Evolutionary conservation across 768 basidiomycete species (phyloP), one percentile per base, ranked within the genome.

Genomic region (Panellus pusillus): DNA sequence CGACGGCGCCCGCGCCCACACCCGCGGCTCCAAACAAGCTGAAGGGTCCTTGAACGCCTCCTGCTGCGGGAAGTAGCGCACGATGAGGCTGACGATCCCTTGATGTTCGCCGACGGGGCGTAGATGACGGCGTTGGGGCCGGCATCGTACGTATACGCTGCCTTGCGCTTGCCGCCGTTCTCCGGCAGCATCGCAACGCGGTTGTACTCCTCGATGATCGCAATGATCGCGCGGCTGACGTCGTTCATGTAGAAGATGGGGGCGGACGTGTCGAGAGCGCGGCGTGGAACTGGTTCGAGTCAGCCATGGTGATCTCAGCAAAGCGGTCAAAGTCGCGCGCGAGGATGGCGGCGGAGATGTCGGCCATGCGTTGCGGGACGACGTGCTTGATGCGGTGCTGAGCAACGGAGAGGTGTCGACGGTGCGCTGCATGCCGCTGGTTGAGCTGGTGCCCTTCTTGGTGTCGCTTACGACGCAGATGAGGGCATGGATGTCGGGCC

Each of bases 201-300:
- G 74, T 99, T 99, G 75, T 93, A 86, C 73, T 98, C 97, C 38
- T 89, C 87, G 61, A 99, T 79, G 65, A 98, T 72, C 6, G 86
- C 77, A 67, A 99, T 92, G 73, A 99, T 92, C n/a, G 91, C 71
- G n/a, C 90, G 81, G 52, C 86, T 89, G 63, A 96, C 92, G 72
- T 99, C 97, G 76, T 98, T 98, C 84, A 99, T 87, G 78, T 99
- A 99, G 71, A 99, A 98, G 72, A 98, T 98, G 39, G 97, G 97
- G 1, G 97, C 97, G 39, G 89, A 84, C 0, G 97, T 98, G 73
- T 99, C 97, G 60, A 98, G 86, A 45, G 90, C 91, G 61, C 93
- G 24, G 97, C 94, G 67, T 99, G 97, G 84, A 99, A 99, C 75
- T 93, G 89, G 75, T 99, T 99, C 47, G 93, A 96, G 69, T 99